Evolutionary conservation across 192 early-diverging fungal species (phyloP).

Genomic region (Backusella circina): DNA sequence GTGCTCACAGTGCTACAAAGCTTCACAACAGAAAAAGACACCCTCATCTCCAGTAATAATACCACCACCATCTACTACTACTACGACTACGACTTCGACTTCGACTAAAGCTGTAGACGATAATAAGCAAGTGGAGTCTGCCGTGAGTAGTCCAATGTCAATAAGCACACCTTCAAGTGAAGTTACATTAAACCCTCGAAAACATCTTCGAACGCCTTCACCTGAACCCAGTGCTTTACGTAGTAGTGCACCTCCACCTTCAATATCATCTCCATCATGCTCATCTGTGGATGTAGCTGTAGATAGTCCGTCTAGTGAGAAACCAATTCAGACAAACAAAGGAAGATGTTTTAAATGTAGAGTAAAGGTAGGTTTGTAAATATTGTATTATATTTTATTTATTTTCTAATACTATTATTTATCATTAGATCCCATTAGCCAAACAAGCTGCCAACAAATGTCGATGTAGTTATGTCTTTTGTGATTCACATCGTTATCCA

Average conservation of each 20-base stretch:
- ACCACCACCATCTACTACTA: not conserved
- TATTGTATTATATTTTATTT: not conserved
- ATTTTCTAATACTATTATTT: not conserved
- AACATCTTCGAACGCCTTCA: conserved; percentile 10
- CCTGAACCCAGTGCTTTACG: not conserved
- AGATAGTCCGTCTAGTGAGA: conserved; percentile 27
- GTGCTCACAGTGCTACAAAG: conserved; percentile 74
- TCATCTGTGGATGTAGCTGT: conserved; percentile 33
- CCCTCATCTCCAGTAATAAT: not conserved
- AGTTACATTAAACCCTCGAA: not conserved
- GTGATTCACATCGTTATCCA: conserved; percentile 68
- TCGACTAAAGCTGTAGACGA: not conserved
- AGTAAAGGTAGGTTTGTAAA: conserved; percentile 44
- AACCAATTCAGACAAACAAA: conserved; percentile 62
- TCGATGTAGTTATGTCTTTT: conserved; percentile 76
- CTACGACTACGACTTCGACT: no score
- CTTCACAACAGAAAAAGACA: conserved; percentile 27
- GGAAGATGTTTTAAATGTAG: conserved; percentile 68
- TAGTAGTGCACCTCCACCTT: conserved; percentile 8
- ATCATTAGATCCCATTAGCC: conserved; percentile 58
- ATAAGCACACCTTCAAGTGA: not conserved
- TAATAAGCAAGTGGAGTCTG: not conserved
- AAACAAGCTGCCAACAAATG: conserved; percentile 80
- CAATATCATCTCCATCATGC: conserved; percentile 26
- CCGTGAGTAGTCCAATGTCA: not conserved